Conservation (phyloP, 306 rosid species). For the Lablab purpureus region DNA sequence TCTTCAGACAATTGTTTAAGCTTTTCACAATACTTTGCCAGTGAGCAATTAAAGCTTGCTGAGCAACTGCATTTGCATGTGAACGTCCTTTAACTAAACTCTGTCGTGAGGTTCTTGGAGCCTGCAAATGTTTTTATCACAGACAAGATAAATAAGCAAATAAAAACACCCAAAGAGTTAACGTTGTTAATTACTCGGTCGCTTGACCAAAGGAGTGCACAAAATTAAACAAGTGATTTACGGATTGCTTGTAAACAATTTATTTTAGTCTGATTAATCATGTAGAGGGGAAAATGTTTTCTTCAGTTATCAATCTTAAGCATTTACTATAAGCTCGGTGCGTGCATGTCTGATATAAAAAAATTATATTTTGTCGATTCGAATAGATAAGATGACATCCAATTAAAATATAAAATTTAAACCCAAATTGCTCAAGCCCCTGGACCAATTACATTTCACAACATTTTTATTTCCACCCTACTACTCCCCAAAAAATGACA, state of each 20-base stretch:
- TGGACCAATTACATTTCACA: constrained; percentile 2
- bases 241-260: constrained; percentile 25
- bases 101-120: constrained; percentile 93
- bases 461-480: constrained; percentile 4
- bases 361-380: neutral
- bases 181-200: constrained; percentile 34
- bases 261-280: constrained; percentile 2
- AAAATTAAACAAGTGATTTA: constrained; percentile 28
- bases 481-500: neutral
- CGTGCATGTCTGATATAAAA: neutral
- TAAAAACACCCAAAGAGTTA: constrained; percentile 21
- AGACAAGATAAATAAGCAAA: constrained; percentile 30
- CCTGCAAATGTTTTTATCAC: constrained; percentile 64
- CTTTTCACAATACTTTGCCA: constrained; percentile 99
- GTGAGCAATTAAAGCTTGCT: constrained; percentile 95
- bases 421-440: constrained; percentile 4
- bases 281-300: neutral
- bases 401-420: neutral
- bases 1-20: constrained; percentile 79
- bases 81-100: constrained; percentile 97
- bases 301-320: constrained; percentile 30
- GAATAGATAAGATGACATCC: constrained; percentile 14
- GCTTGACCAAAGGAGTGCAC: constrained; percentile 36
- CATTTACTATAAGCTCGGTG: constrained; percentile 30
- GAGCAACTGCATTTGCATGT: constrained; percentile 95